Percentiles rank a stretch among this genome's conserved stretches.
These are phyloP conservation scores for Amylocystis lapponica DNA, from an alignment of 768 basidiomycete species.

Conservation along the genomic window DNA sequence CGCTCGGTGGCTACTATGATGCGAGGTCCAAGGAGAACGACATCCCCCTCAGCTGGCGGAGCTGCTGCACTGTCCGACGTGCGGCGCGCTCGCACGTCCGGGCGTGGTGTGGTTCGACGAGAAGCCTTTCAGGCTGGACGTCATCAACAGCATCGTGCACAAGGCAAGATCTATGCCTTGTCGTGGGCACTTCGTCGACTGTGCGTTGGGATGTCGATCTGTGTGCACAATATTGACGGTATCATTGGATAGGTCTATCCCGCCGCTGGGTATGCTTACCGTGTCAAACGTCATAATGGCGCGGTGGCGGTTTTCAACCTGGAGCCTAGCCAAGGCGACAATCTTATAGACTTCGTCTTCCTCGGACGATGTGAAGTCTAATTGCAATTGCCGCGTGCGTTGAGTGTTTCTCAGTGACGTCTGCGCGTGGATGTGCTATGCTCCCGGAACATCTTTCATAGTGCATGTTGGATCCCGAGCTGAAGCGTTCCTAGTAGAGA, in stretches of 20 bases:
- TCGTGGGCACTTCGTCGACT: slow-evolving; percentile 40
- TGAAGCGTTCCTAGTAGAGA: too few relatives aligned
- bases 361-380: not conserved
- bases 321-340: not conserved
- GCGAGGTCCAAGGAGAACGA: slow-evolving; percentile 25
- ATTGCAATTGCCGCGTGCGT: too few relatives aligned
- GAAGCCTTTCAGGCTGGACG: slow-evolving; percentile 20
- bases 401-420: too few relatives aligned
- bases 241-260: slow-evolving; percentile 25
- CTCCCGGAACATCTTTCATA: too few relatives aligned
- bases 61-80: slow-evolving; percentile 27
- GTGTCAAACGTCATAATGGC: slow-evolving; percentile 24
- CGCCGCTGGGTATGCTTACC: slow-evolving; percentile 24
- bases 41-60: slow-evolving; percentile 19
- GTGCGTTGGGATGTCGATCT: slow-evolving; percentile 8
- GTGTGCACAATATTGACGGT: not conserved
- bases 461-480: too few relatives aligned
- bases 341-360: not conserved
- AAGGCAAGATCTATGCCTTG: slow-evolving; percentile 30
- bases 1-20: too few relatives aligned
- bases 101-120: slow-evolving; percentile 43
- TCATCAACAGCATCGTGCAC: slow-evolving; percentile 23
- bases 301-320: slow-evolving; percentile 32
- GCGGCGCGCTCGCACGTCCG: slow-evolving; percentile 28
- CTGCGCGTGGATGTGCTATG: too few relatives aligned